Percentiles rank a stretch among this genome's conserved stretches.
Conservation (phyloP, 495 filamentous ascomycete genomes). For the Penicillium alfredii region DNA sequence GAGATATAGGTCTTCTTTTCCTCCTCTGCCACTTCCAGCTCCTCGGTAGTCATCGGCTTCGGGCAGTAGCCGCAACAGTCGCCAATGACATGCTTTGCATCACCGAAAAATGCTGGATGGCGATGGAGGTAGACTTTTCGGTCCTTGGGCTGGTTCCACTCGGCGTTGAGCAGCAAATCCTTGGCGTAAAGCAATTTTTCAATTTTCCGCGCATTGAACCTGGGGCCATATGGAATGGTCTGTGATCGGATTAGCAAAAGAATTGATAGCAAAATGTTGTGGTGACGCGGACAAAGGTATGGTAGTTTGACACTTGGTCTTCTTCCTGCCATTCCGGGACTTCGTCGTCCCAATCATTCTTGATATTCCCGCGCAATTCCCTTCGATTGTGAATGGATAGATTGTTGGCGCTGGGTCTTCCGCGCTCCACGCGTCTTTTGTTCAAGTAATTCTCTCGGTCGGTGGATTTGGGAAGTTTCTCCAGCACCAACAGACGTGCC, state of each 20-base stretch:
- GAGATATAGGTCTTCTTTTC: slow-evolving; percentile 68
- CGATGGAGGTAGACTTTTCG: slow-evolving; percentile 69
- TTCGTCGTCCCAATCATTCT: slow-evolving; percentile 65
- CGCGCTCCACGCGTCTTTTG: slow-evolving; percentile 62
- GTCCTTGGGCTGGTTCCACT: slow-evolving; percentile 73
- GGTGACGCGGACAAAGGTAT: slow-evolving; percentile 50
- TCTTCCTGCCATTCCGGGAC: slow-evolving; percentile 73
- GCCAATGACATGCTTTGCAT: slow-evolving; percentile 57
- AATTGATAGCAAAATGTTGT: neutral
- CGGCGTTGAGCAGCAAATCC: slow-evolving; percentile 76
- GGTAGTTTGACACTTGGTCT: slow-evolving; percentile 68
- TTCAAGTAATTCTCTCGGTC: slow-evolving; percentile 62
- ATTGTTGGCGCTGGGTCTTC: slow-evolving; percentile 46
- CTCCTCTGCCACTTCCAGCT: slow-evolving; percentile 59
- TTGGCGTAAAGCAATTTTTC: slow-evolving; percentile 73
- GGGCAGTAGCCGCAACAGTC: slow-evolving; percentile 81
- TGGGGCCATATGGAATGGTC: slow-evolving; percentile 68
- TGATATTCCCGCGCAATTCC: slow-evolving; percentile 54
- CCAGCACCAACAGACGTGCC: slow-evolving; percentile 73
- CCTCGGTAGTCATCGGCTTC: slow-evolving; percentile 58
- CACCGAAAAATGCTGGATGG: slow-evolving; percentile 70
- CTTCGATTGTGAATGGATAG: slow-evolving; percentile 13
- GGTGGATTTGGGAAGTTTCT: slow-evolving; percentile 59
- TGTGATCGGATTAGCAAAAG: slow-evolving; percentile 8
- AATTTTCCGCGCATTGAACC: slow-evolving; percentile 64